A percentile compares a stretch with the other conserved stretches of the same genome.
Conservation (phyloP, 2,329 filamentous ascomycete genomes). For the Cadophora sp. region DNA sequence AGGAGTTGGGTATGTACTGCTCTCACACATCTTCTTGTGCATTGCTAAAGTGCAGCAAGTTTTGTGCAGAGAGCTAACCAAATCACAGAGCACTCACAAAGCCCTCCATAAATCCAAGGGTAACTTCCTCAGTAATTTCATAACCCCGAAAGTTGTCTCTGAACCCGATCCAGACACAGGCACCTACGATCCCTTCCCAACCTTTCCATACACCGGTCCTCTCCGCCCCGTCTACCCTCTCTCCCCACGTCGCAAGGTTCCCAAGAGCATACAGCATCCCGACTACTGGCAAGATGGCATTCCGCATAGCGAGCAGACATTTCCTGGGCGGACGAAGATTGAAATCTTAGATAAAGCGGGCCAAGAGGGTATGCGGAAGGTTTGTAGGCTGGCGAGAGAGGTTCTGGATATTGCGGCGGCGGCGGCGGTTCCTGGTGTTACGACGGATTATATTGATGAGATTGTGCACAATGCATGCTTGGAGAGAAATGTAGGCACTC, state of each 20-base stretch:
- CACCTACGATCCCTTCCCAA: slow-evolving; percentile 90
- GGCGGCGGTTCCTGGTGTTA: slow-evolving; percentile 86
- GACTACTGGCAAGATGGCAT: slow-evolving; percentile 90
- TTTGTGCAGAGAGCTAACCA: slow-evolving; percentile 26
- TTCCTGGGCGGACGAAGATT: slow-evolving; percentile 78
- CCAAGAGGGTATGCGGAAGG: slow-evolving; percentile 88
- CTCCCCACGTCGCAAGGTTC: slow-evolving; percentile 74
- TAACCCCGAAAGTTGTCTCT: slow-evolving; percentile 84
- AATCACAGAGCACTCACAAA: slow-evolving; percentile 78
- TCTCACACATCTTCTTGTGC: neutral
- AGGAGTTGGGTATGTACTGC: slow-evolving; percentile 83
- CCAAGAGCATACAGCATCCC: slow-evolving; percentile 80
- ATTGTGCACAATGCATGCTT: slow-evolving; percentile 94
- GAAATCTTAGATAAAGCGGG: slow-evolving; percentile 80
- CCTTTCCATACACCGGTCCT: slow-evolving; percentile 80
- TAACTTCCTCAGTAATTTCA: slow-evolving; percentile 75
- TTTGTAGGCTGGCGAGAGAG: slow-evolving; percentile 85
- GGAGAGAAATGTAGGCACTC: slow-evolving; percentile 80
- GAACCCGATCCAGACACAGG: slow-evolving; percentile 90
- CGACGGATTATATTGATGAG: slow-evolving; percentile 94
- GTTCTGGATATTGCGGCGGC: slow-evolving; percentile 90
- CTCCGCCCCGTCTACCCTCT: slow-evolving; percentile 89
- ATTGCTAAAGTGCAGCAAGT: neutral
- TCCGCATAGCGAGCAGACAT: slow-evolving; percentile 63
- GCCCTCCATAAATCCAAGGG: slow-evolving; percentile 80